A percentile compares a stretch with the other conserved stretches of the same genome.
Evolutionary conservation across 345 rosid genomes (phyloP).

Genomic region (Hevea brasiliensis): DNA sequence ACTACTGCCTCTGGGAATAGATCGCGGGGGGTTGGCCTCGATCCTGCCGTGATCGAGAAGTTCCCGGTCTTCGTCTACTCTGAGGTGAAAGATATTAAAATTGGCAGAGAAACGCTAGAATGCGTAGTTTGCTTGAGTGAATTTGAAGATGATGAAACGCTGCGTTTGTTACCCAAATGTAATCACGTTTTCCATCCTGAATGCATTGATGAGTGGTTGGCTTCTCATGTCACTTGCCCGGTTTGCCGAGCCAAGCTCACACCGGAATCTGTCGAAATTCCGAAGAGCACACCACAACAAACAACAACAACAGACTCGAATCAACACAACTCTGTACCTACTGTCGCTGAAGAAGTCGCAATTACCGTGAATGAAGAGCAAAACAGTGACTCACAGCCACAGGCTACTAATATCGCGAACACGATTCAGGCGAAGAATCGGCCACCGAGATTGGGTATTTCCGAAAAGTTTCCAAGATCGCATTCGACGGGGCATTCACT

Average conservation of each 20-base stretch:
- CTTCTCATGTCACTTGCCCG: conserved; percentile 54
- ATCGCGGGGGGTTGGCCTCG: conserved; percentile 44
- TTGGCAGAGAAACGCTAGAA: conserved; percentile 43
- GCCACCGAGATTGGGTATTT: conserved; percentile 14
- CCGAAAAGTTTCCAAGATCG: conserved; percentile 44
- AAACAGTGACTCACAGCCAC: conserved; percentile 11
- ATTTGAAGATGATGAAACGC: conserved; percentile 15
- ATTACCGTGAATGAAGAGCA: conserved; percentile 31
- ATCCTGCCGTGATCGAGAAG: conserved; percentile 42
- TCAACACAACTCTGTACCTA: background rate
- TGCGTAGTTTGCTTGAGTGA: conserved; percentile 31
- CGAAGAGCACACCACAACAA: background rate
- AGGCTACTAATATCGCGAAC: background rate
- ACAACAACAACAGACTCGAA: conserved; percentile 10
- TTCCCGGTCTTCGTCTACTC: conserved; percentile 67
- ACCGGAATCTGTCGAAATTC: conserved; percentile 19
- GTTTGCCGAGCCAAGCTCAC: conserved; percentile 55
- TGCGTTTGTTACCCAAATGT: conserved; percentile 49
- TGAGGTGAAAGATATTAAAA: conserved; percentile 42
- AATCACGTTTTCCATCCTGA: conserved; percentile 55
- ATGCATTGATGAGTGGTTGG: conserved; percentile 58
- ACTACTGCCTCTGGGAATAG: background rate
- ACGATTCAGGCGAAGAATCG: background rate
- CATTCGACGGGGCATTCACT: conserved; percentile 63
- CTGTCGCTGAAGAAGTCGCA: conserved; percentile 19